These are phyloP conservation scores for Purpureocillium takamizusanense DNA, from an alignment of 2,329 filamentous ascomycete species.

Conservation along the genomic window DNA sequence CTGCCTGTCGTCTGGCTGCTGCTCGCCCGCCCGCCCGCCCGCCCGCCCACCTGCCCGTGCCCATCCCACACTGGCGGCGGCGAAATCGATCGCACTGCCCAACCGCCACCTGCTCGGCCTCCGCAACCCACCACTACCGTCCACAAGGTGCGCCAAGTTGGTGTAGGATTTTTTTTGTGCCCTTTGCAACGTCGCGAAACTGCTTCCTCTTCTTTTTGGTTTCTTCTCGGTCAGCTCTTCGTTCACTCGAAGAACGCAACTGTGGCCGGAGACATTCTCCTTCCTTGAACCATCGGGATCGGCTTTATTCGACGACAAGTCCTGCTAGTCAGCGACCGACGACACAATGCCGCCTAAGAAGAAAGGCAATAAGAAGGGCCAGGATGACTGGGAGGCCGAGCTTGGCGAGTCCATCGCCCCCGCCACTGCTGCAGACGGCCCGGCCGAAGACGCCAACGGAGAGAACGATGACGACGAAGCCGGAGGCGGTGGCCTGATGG, in stretches of 20 bases:
- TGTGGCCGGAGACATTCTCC: no score
- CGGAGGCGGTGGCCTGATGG: constrained; percentile 63
- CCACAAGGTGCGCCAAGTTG: background rate
- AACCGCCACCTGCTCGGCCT: background rate
- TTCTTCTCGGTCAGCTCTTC: no score
- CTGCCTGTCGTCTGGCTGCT: no score
- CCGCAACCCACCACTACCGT: constrained; percentile 3
- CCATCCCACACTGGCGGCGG: background rate
- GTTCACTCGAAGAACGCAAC: no score
- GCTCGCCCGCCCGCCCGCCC: background rate
- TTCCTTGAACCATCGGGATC: no score
- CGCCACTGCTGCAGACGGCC: constrained; percentile 36
- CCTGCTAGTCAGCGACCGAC: no score
- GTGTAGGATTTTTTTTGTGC: no score
- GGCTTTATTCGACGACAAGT: no score
- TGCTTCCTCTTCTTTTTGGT: background rate
- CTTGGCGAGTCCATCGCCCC: constrained; percentile 70
- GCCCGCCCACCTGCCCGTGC: background rate
- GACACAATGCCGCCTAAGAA: constrained; percentile 79
- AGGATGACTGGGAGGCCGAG: constrained; percentile 93
- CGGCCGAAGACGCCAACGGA: constrained; percentile 37
- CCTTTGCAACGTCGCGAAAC: background rate
- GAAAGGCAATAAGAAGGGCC: constrained; percentile 74
- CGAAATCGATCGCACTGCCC: no score
- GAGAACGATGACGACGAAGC: constrained; percentile 47